Conservation (phyloP, 176 grass and related monocot genomes). For the Cenchrus fungigraminus region DNA sequence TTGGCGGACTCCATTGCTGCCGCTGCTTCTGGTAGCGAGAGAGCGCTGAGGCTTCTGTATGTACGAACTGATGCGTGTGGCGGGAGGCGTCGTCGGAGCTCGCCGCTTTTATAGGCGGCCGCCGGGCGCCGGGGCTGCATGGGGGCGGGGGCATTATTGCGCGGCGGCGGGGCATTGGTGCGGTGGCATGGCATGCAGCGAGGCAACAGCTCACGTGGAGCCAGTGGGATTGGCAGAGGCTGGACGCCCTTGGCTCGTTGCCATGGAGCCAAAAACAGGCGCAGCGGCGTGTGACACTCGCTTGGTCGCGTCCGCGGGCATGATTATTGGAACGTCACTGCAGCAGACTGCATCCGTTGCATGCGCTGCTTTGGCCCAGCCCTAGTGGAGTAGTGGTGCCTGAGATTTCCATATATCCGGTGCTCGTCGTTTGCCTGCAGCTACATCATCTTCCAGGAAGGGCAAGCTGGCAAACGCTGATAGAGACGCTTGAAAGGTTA, state of each 20-base stretch:
- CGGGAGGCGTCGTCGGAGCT: not conserved
- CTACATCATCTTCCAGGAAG: not conserved
- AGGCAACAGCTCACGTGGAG: conserved; percentile 46
- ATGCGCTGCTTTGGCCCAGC: not conserved
- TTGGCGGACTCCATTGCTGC: conserved; percentile 62
- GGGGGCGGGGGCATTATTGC: too few species aligned
- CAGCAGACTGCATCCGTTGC: conserved; percentile 9
- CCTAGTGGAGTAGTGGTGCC: not conserved
- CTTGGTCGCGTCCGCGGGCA: conserved; percentile 41
- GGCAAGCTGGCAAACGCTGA: not conserved
- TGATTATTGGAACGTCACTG: conserved; percentile 47
- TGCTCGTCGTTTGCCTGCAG: not conserved
- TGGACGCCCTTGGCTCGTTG: conserved; percentile 33
- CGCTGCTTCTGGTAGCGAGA: not conserved
- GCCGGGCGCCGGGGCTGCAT: too few species aligned
- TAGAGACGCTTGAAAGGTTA: not conserved
- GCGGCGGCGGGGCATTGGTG: conserved; percentile 29
- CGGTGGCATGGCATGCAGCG: conserved; percentile 9
- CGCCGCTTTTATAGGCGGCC: conserved; percentile 43
- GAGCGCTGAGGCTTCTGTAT: not conserved
- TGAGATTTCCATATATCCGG: not conserved
- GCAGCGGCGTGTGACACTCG: conserved; percentile 51
- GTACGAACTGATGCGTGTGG: not conserved
- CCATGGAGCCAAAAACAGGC: conserved; percentile 49
- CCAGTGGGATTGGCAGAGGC: conserved; percentile 43